These are phyloP conservation scores for Turritis glabra DNA, from an alignment of 345 rosid species.

Conservation along the genomic window DNA sequence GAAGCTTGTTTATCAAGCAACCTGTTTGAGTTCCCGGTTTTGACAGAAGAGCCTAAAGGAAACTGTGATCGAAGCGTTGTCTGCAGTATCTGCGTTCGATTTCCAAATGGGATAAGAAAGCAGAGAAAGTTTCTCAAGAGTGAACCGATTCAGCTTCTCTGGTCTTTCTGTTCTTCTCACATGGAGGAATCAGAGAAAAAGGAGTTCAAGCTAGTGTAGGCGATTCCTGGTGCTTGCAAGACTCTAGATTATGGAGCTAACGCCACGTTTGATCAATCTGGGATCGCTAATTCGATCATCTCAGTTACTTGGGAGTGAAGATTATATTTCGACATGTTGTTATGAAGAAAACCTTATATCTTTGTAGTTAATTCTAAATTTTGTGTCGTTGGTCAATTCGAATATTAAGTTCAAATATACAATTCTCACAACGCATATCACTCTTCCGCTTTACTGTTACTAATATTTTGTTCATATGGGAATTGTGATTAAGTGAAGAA, in stretches of 20 bases:
- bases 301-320: conserved; percentile 74
- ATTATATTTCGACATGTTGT: not conserved
- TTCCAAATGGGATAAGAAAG: conserved; percentile 75
- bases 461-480: too few relatives aligned
- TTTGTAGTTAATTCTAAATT: not conserved
- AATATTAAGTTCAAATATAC: not conserved
- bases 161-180: conserved; percentile 70
- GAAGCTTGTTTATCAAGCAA: conserved; percentile 38
- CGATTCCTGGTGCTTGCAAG: conserved; percentile 69
- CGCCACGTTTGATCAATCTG: conserved; percentile 60
- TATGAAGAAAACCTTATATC: not conserved
- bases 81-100: conserved; percentile 77
- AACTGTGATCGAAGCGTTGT: conserved; percentile 51
- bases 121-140: conserved; percentile 72
- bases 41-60: conserved; percentile 71
- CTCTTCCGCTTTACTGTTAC: too few relatives aligned
- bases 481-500: too few relatives aligned
- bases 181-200: conserved; percentile 51
- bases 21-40: conserved; percentile 47
- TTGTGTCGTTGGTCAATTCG: not conserved
- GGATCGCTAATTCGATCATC: conserved; percentile 74
- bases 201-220: conserved; percentile 60
- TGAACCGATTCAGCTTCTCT: too few relatives aligned
- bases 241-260: conserved; percentile 53
- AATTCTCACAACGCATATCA: not conserved